phyloP scores from a whole-genome alignment of 192 early-diverging fungal species.

The Coemansia sp. region DNA sequence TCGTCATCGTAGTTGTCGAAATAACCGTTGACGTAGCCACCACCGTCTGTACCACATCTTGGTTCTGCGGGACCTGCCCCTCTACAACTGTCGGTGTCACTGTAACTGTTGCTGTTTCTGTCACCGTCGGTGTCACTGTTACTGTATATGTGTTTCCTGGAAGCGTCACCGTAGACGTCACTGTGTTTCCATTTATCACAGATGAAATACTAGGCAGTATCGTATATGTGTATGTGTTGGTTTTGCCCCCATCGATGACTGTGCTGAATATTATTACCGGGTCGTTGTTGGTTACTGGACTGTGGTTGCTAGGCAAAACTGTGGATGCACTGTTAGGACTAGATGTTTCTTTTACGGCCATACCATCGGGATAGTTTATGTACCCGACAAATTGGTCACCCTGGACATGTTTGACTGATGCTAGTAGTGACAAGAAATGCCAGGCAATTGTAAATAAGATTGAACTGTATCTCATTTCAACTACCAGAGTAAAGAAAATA shows the following conservation, averaged over 20 bases:
- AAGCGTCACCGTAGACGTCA: background rate
- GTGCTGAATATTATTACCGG: background rate
- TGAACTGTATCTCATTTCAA: background rate
- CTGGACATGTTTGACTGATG: background rate
- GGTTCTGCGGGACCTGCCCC: background rate
- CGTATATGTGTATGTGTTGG: background rate
- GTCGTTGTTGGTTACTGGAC: background rate
- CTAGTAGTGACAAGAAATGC: background rate
- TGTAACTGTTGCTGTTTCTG: background rate
- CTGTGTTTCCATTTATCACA: background rate
- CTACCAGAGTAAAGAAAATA: background rate
- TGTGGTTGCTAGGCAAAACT: background rate
- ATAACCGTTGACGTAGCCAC: background rate
- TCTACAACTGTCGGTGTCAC: background rate
- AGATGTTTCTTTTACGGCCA: slow-evolving; percentile 24
- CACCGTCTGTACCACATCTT: background rate
- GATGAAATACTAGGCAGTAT: background rate
- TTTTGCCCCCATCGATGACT: background rate
- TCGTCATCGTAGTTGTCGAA: background rate
- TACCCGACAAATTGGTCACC: background rate
- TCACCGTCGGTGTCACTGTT: background rate
- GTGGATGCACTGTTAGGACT: background rate
- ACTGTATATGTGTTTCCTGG: background rate
- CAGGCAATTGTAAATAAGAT: background rate
- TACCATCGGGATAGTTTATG: slow-evolving; percentile 10